Evolutionary conservation across 495 filamentous ascomycete genomes (phyloP).

Genomic region (Podospora pseudocomata): DNA sequence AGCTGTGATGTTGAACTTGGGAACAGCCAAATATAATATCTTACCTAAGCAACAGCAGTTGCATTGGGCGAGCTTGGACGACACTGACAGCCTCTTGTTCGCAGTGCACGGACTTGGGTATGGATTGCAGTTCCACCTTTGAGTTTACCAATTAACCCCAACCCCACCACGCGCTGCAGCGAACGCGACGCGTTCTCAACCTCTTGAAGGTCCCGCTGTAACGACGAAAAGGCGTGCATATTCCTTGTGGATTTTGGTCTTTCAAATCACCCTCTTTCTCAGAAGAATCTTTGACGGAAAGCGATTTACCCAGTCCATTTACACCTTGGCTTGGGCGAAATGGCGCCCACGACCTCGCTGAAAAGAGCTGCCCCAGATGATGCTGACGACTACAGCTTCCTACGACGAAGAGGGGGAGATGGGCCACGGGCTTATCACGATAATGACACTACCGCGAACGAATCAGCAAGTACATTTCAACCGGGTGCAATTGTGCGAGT

Average conservation of each 20-base stretch:
- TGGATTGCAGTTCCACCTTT: not conserved
- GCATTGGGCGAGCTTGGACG: not conserved
- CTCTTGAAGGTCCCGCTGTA: not conserved
- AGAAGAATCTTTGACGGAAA: not conserved
- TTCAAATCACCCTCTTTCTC: not conserved
- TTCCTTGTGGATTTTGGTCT: not conserved
- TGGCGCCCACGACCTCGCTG: not conserved
- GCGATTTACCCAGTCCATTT: not conserved
- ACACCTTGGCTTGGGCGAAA: not conserved
- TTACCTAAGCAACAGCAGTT: not conserved
- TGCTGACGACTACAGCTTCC: not conserved
- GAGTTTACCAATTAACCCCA: not conserved
- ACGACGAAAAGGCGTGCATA: too few relatives aligned
- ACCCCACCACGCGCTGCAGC: not conserved
- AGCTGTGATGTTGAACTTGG: not conserved
- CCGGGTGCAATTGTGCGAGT: conserved; percentile 89
- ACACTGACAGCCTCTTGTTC: too few relatives aligned
- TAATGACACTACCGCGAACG: conserved; percentile 8
- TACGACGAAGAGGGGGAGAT: not conserved
- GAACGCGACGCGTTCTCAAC: not conserved
- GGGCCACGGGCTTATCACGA: not conserved
- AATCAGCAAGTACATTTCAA: conserved; percentile 45
- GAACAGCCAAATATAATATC: not conserved
- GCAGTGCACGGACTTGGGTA: not conserved
- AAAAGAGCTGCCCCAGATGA: not conserved